phyloP scores from a whole-genome alignment of 305 asterid species.

The Fraxinus sp. region DNA sequence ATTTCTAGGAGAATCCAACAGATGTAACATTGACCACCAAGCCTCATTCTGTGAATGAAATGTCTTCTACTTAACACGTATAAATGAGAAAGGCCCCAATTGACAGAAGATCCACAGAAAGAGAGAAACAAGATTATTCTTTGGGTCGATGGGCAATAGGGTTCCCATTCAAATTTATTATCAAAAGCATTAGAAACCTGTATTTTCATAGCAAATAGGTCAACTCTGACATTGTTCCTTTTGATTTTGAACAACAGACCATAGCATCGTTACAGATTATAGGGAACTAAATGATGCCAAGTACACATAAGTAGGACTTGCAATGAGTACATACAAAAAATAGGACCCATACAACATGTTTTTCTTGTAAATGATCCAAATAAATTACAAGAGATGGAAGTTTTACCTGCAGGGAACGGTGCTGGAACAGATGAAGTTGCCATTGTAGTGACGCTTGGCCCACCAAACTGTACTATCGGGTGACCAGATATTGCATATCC shows the following conservation, averaged over 20 bases:
- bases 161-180: not conserved
- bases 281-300: not conserved
- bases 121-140: not conserved
- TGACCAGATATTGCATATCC: slow-evolving; percentile 85
- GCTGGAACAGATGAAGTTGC: slow-evolving; percentile 69
- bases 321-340: not conserved
- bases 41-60: not conserved
- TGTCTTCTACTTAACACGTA: not conserved
- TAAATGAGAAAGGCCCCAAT: not conserved
- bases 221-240: not conserved
- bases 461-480: slow-evolving; percentile 86
- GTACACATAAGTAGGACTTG: not conserved
- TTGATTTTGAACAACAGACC: not conserved
- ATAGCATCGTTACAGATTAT: not conserved
- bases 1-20: not conserved
- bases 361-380: not conserved
- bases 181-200: not conserved
- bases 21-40: not conserved
- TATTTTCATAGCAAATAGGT: not conserved
- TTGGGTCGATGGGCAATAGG: not conserved
- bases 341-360: not conserved
- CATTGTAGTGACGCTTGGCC: slow-evolving; percentile 64
- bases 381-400: not conserved
- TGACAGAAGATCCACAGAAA: not conserved
- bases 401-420: slow-evolving; percentile 71